Evolutionary conservation across 192 early-diverging fungal species (phyloP).

Genomic region (Podila verticillata): DNA sequence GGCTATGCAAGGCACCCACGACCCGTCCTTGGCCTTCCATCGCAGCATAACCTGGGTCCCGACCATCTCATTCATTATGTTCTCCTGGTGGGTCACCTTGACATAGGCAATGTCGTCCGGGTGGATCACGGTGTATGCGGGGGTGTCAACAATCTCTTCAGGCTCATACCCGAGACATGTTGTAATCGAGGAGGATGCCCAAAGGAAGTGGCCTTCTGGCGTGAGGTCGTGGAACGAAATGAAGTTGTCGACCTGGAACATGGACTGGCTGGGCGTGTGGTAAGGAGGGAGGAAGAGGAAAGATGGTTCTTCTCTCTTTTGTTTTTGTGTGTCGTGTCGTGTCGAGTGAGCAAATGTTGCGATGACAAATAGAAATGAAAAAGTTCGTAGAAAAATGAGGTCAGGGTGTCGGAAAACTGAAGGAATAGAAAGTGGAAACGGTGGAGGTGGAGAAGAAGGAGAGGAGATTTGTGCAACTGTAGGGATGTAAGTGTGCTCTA

Average conservation of each 20-base stretch:
- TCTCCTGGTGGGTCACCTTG: slow-evolving; percentile 43
- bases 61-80: slow-evolving; percentile 54
- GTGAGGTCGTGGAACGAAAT: slow-evolving; percentile 61
- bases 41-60: slow-evolving; percentile 48
- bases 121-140: slow-evolving; percentile 52
- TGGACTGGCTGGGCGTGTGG: background rate
- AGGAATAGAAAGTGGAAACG: too few relatives aligned
- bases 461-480: too few relatives aligned
- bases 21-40: slow-evolving; percentile 47
- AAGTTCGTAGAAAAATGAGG: too few relatives aligned
- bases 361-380: too few relatives aligned
- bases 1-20: slow-evolving; percentile 27
- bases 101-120: slow-evolving; percentile 47
- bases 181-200: slow-evolving; percentile 51
- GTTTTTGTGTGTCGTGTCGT: too few relatives aligned
- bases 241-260: slow-evolving; percentile 52
- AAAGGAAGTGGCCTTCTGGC: slow-evolving; percentile 37
- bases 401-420: too few relatives aligned
- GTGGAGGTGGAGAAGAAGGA: too few relatives aligned
- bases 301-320: slow-evolving; percentile 3
- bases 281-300: background rate
- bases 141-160: slow-evolving; percentile 53
- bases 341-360: too few relatives aligned
- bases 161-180: slow-evolving; percentile 55
- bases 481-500: too few relatives aligned